phyloP scores from a whole-genome alignment of 768 basidiomycete genomes.

The Mycena leptocephala region DNA sequence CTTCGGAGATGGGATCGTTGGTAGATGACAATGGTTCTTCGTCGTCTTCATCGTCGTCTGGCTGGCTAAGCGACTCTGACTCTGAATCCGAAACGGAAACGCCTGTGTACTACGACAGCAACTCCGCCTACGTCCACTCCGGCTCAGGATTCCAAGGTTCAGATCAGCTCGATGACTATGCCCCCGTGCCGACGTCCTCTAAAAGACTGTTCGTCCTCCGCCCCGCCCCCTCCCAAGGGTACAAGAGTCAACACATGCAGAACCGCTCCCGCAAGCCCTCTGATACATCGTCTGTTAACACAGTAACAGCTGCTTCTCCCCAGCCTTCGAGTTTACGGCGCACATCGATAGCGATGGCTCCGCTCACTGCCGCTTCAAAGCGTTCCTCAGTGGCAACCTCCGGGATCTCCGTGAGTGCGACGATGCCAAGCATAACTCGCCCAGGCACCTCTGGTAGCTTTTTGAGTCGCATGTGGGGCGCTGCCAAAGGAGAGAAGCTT shows the following conservation, averaged over 20 bases:
- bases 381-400: constrained; percentile 28
- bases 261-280: constrained; percentile 61
- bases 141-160: constrained; percentile 34
- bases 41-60: constrained; percentile 64
- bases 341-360: constrained; percentile 38
- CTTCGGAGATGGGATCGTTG: constrained; percentile 75
- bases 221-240: constrained; percentile 61
- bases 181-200: constrained; percentile 35
- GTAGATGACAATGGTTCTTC: constrained; percentile 77
- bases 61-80: constrained; percentile 69
- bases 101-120: constrained; percentile 51
- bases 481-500: constrained; percentile 58
- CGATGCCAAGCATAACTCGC: constrained; percentile 54
- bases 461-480: constrained; percentile 84
- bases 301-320: constrained; percentile 55
- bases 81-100: constrained; percentile 55
- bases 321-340: constrained; percentile 29
- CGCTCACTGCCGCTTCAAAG: constrained; percentile 36
- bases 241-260: constrained; percentile 50
- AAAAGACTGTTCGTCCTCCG: constrained; percentile 66
- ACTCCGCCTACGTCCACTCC: constrained; percentile 41
- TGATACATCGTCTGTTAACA: constrained; percentile 68
- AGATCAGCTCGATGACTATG: constrained; percentile 20
- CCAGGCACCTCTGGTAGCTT: constrained; percentile 63
- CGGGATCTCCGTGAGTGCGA: constrained; percentile 48